A percentile compares a stretch with the other conserved stretches of the same genome.
These are phyloP conservation scores for Trichophyton schoenleinii DNA, from an alignment of 2,329 filamentous ascomycete species.

Conservation along the genomic window DNA sequence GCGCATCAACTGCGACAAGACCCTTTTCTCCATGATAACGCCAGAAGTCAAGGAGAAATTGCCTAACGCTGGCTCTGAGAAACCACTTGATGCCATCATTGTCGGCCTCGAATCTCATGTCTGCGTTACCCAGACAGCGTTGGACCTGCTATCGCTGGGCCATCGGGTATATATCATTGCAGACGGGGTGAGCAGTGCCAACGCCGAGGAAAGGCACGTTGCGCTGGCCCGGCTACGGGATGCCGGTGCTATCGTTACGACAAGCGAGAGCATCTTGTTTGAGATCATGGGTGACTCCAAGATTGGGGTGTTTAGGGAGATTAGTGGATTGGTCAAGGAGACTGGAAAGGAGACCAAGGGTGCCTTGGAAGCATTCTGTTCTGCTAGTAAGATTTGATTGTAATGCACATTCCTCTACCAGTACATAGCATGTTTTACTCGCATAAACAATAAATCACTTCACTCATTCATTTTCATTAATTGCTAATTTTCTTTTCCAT, in stretches of 20 bases:
- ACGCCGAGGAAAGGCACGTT: conserved; percentile 65
- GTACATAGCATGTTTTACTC: not conserved
- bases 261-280: conserved; percentile 80
- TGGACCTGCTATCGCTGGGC: conserved; percentile 63
- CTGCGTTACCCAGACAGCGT: conserved; percentile 81
- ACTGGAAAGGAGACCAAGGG: conserved; percentile 56
- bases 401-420: not conserved
- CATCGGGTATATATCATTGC: conserved; percentile 78
- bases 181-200: conserved; percentile 81
- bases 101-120: conserved; percentile 91
- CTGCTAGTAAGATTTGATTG: conserved; percentile 39
- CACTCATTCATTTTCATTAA: too few species aligned
- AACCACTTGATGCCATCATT: conserved; percentile 53
- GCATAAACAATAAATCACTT: not conserved
- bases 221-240: conserved; percentile 63
- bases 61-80: conserved; percentile 17
- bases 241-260: conserved; percentile 68
- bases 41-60: conserved; percentile 46
- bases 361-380: conserved; percentile 49
- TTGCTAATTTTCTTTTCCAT: too few species aligned
- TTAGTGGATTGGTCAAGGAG: conserved; percentile 70
- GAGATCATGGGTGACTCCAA: conserved; percentile 76
- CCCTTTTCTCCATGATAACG: conserved; percentile 75
- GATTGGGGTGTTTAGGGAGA: conserved; percentile 54
- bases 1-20: conserved; percentile 63